Conservation (phyloP, 352 stramenopile species). For the Pelagophyceae sp. region DNA sequence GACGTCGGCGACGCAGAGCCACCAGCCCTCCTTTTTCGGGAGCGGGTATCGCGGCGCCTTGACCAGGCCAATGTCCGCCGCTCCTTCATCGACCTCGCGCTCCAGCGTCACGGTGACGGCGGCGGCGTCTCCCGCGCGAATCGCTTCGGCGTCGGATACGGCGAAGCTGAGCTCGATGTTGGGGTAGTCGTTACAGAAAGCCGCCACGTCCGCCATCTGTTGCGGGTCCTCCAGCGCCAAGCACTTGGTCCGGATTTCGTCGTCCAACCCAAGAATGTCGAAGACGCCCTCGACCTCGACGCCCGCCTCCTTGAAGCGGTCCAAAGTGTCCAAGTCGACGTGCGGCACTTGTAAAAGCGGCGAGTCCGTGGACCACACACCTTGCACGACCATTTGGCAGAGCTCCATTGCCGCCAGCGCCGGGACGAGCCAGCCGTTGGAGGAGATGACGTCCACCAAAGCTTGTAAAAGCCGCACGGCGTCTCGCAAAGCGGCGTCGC, state of each 20-base stretch:
- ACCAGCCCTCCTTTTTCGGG: slow-evolving; percentile 94
- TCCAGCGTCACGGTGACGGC: slow-evolving; percentile 72
- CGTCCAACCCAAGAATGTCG: slow-evolving; percentile 64
- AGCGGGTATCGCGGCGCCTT: slow-evolving; percentile 58
- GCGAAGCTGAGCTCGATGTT: slow-evolving; percentile 89
- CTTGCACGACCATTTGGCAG: slow-evolving; percentile 97
- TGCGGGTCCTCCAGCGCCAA: slow-evolving; percentile 66
- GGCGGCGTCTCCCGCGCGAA: slow-evolving; percentile 77
- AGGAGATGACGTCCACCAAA: slow-evolving; percentile 98
- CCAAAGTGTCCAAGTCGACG: slow-evolving; percentile 78
- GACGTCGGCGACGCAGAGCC: slow-evolving; percentile 91
- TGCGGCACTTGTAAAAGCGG: slow-evolving; percentile 90
- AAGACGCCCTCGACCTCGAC: slow-evolving; percentile 70
- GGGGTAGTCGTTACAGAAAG: slow-evolving; percentile 98
- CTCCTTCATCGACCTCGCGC: slow-evolving; percentile 79
- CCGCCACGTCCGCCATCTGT: slow-evolving; percentile 89
- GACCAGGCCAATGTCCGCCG: slow-evolving; percentile 47
- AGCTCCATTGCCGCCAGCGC: slow-evolving; percentile 97
- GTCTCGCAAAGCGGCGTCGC: slow-evolving; percentile 76
- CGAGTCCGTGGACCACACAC: slow-evolving; percentile 93
- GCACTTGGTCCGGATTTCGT: slow-evolving; percentile 72
- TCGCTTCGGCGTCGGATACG: slow-evolving; percentile 76
- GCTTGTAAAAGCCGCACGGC: slow-evolving; percentile 87
- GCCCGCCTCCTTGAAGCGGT: slow-evolving; percentile 43
- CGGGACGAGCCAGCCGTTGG: slow-evolving; percentile 95